Base-by-base conservation (phyloP, 2,329 filamentous ascomycete genomes). In the Nigrospora oryzae region DNA sequence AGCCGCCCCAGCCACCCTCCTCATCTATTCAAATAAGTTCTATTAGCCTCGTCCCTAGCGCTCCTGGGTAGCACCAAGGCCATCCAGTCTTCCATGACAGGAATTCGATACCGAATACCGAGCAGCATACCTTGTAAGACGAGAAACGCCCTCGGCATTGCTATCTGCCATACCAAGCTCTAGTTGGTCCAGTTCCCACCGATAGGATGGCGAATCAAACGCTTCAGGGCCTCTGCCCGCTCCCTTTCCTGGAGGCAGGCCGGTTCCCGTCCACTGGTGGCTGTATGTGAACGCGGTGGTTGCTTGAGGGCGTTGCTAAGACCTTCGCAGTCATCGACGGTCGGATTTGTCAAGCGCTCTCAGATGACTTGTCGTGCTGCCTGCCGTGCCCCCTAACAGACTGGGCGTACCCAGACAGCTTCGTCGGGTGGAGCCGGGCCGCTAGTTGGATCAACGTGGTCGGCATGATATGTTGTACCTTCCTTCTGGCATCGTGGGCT, bases 331-430 rank as follows among this genome's bases (percentile, higher is more conserved):
- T 77, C 57, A 60, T 81, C 35, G 67, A 69, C 19, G 81, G 81
- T 39, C 65, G 75, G 28, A 52, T 79, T 35, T 79, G 75, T 56
- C 66, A 69, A 16, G 35, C 19, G 3, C 7, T 41, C 16, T 16
- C 12, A 4, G 23, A 28, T 7, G 13, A n/a, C 15, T 16, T 81
- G 4, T 71, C 70, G 33, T 98, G 93, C 63, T 98, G 93, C 63
- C 65, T 98, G 46, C 93, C 93, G 49, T 98, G 93, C 63, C 93
- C 93, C 31, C 74, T 87, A 57, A 85, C 86, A 11, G 79, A 91
- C 46, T 97, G 85, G 83, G 67, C 77, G 23, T 82, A 83, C 51
- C 72, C 78, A 12, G 73, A 80, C 51, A 74, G 67, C 56, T 84
- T 85, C 61, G 50, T 66, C 15, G 69, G 69, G 2, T 59, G 87